Percentiles rank a stretch among this genome's conserved stretches.
These are phyloP conservation scores for Bauhinia variegata DNA, from an alignment of 306 rosid species.

Conservation along the genomic window DNA sequence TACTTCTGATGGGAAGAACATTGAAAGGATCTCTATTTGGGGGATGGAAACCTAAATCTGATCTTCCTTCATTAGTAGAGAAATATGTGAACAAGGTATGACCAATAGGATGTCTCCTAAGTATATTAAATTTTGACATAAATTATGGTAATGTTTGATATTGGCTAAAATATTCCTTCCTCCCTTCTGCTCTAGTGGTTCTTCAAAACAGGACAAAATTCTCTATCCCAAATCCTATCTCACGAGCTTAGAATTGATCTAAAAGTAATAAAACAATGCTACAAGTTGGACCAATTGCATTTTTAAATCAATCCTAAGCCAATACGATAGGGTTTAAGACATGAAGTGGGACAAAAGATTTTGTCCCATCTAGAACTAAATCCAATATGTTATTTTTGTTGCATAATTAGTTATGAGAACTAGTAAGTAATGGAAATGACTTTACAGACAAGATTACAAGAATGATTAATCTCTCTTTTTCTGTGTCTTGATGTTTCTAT, in stretches of 20 bases:
- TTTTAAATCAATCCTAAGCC: too few species aligned
- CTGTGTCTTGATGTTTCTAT: not conserved
- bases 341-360: too few species aligned
- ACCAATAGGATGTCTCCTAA: not conserved
- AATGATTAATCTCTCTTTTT: not conserved
- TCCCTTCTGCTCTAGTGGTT: constrained; percentile 14
- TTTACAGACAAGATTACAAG: not conserved
- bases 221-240: too few species aligned
- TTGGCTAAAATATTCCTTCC: constrained; percentile 17
- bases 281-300: too few species aligned
- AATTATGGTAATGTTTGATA: constrained; percentile 8
- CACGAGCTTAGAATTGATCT: too few species aligned
- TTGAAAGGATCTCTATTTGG: constrained; percentile 89
- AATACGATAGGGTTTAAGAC: too few species aligned
- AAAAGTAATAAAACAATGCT: too few species aligned
- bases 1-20: constrained; percentile 75
- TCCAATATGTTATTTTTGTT: constrained; percentile 9
- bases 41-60: constrained; percentile 98
- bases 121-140: constrained; percentile 8
- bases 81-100: constrained; percentile 81
- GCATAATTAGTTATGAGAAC: not conserved
- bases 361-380: constrained; percentile 7
- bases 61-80: constrained; percentile 84
- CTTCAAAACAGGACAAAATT: too few species aligned
- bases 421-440: not conserved